A percentile compares a stretch with the other conserved stretches of the same genome.
phyloP scores from a whole-genome alignment of 116 monocot species.

The Dioscorea cayenensis region DNA sequence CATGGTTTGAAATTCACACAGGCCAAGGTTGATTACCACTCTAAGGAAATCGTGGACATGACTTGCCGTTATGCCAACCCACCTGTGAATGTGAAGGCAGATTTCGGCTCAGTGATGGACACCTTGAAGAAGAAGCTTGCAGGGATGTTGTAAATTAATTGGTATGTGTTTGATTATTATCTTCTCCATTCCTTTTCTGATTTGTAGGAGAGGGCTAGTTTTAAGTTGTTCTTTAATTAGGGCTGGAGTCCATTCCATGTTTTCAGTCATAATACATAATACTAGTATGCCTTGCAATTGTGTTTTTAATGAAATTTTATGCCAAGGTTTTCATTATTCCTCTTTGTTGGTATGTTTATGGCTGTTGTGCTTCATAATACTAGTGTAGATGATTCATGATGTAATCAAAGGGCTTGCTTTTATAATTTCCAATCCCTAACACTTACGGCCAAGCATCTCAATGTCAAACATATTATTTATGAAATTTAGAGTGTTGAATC shows the following conservation, averaged over 20 bases:
- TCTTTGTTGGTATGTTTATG: no score
- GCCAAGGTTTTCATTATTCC: no score
- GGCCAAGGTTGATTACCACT: conserved; percentile 85
- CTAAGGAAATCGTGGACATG: conserved; percentile 54
- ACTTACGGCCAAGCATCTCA: no score
- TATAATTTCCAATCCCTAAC: no score
- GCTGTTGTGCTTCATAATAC: no score
- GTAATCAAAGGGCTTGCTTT: no score
- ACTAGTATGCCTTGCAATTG: neutral
- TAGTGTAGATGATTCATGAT: no score
- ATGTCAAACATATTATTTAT: no score
- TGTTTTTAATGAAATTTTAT: no score
- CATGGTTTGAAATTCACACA: conserved; percentile 93
- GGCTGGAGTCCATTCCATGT: no score
- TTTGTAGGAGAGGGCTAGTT: neutral
- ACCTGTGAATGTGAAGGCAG: conserved; percentile 74
- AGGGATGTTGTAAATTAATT: conserved; percentile 5
- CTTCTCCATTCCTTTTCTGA: neutral
- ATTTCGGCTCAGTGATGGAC: conserved; percentile 91
- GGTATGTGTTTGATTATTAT: neutral
- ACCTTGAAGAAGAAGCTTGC: conserved; percentile 57
- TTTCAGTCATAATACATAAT: no score
- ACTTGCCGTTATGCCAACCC: conserved; percentile 64
- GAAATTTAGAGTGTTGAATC: no score
- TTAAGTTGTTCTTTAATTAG: neutral